Conservation (phyloP, 2,329 filamentous ascomycete genomes). For the Exophiala alcalophila region DNA sequence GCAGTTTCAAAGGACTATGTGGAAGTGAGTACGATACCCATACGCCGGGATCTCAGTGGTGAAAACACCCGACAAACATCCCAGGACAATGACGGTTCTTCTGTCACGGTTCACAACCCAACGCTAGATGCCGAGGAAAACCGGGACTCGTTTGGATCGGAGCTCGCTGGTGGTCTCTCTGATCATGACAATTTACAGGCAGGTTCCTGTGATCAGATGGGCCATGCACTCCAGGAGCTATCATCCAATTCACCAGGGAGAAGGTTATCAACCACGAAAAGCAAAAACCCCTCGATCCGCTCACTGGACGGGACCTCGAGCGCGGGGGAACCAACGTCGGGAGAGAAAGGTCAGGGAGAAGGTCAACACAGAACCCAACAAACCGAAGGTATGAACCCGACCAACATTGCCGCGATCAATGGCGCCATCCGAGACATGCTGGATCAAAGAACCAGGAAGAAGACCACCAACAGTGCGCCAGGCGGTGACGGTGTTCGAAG, state of each 20-base stretch:
- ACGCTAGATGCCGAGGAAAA: not conserved
- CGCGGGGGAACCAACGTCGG: constrained; percentile 5
- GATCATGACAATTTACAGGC: constrained; percentile 9
- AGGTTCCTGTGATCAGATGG: constrained; percentile 3
- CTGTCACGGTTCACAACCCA: constrained; percentile 3
- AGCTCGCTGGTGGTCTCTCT: not conserved
- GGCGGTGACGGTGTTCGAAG: constrained; percentile 31
- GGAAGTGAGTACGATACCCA: constrained; percentile 16
- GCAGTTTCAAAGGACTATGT: constrained; percentile 5
- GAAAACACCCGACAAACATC: not conserved
- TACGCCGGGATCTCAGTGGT: constrained; percentile 8
- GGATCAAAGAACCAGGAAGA: constrained; percentile 37
- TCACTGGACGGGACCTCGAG: constrained; percentile 20
- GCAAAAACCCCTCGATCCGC: constrained; percentile 14
- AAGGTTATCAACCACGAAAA: constrained; percentile 1
- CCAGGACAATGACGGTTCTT: too few relatives aligned
- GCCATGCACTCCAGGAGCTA: constrained; percentile 34
- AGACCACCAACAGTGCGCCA: constrained; percentile 25
- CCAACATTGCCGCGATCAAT: constrained; percentile 33
- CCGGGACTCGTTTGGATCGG: not conserved
- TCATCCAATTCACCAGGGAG: constrained; percentile 33
- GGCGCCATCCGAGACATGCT: constrained; percentile 42
- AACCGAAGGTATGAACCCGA: too few relatives aligned
- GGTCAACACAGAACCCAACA: constrained; percentile 6
- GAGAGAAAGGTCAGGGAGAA: constrained; percentile 6